phyloP scores from a whole-genome alignment of 2,329 filamentous ascomycete species.

The Pestalotiopsis sp. region DNA sequence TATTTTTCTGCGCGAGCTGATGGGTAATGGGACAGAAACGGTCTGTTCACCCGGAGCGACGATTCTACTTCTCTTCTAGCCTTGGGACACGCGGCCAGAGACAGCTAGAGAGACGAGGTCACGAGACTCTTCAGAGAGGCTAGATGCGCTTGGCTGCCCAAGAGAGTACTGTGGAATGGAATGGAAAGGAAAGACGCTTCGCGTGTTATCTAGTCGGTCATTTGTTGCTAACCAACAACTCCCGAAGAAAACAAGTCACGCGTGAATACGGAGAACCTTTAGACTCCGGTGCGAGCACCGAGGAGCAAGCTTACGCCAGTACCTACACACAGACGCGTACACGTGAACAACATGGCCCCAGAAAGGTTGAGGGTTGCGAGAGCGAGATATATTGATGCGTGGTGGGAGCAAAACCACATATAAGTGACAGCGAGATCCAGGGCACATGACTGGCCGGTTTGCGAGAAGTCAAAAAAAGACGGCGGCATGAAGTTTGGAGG shows the following conservation, averaged over 20 bases:
- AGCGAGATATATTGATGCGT: background rate
- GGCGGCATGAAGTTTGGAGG: background rate
- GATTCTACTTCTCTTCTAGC: background rate
- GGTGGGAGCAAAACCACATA: background rate
- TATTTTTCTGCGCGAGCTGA: background rate
- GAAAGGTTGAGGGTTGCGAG: background rate
- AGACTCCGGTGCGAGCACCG: too few relatives aligned
- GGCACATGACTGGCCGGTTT: background rate
- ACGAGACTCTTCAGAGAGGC: background rate
- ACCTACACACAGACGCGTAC: background rate
- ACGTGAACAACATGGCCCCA: background rate
- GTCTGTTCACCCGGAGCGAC: background rate
- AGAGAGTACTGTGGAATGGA: too few relatives aligned
- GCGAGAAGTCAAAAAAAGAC: background rate
- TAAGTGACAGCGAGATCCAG: background rate
- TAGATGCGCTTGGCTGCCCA: background rate
- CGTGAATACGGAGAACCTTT: too few relatives aligned
- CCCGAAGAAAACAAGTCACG: too few relatives aligned
- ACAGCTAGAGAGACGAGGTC: background rate
- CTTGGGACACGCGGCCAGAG: background rate
- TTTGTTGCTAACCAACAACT: too few relatives aligned
- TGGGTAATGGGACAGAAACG: background rate
- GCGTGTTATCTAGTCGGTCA: too few relatives aligned
- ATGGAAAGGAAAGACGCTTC: too few relatives aligned
- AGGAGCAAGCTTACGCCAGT: background rate